These are phyloP conservation scores for Apiotrichum gracile DNA, from an alignment of 1,284 basidiomycete species.

Conservation along the genomic window DNA sequence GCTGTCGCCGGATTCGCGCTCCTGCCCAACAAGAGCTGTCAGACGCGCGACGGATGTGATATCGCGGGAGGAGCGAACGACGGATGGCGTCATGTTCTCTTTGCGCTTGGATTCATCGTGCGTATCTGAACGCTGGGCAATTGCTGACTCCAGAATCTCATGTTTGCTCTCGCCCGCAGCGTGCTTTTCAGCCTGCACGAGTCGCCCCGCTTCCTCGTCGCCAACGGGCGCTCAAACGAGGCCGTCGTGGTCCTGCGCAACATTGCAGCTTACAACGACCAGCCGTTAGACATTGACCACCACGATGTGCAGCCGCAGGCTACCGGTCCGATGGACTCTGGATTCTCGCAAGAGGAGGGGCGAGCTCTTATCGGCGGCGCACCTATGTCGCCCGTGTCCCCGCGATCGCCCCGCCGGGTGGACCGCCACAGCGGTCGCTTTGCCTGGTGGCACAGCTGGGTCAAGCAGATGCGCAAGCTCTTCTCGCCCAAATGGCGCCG, in stretches of 20 bases:
- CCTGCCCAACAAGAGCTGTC: slow-evolving; percentile 71
- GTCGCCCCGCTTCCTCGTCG: slow-evolving; percentile 83
- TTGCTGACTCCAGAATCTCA: slow-evolving; percentile 59
- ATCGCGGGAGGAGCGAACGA: slow-evolving; percentile 59
- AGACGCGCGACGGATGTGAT: slow-evolving; percentile 47
- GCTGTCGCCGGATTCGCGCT: slow-evolving; percentile 71
- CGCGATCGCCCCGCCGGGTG: neutral
- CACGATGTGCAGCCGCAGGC: slow-evolving; percentile 56
- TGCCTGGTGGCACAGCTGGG: slow-evolving; percentile 50
- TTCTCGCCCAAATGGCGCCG: slow-evolving; percentile 73
- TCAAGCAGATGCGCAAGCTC: slow-evolving; percentile 66
- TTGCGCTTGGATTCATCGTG: slow-evolving; percentile 64
- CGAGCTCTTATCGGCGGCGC: slow-evolving; percentile 4
- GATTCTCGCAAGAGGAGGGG: slow-evolving; percentile 1
- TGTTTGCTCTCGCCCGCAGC: slow-evolving; percentile 80
- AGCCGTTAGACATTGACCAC: slow-evolving; percentile 58
- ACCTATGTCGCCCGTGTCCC: slow-evolving; percentile 6
- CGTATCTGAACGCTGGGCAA: slow-evolving; percentile 31
- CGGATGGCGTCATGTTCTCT: slow-evolving; percentile 81
- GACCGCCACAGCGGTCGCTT: neutral
- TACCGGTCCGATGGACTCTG: neutral
- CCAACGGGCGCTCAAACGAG: slow-evolving; percentile 71
- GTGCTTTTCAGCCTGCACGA: slow-evolving; percentile 87
- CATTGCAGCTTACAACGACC: slow-evolving; percentile 79
- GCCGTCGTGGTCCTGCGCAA: slow-evolving; percentile 72